Evolutionary conservation across 176 grass and related monocot genomes (phyloP), one percentile per base, ranked within the genome.

Genomic region (Stipa capillata): DNA sequence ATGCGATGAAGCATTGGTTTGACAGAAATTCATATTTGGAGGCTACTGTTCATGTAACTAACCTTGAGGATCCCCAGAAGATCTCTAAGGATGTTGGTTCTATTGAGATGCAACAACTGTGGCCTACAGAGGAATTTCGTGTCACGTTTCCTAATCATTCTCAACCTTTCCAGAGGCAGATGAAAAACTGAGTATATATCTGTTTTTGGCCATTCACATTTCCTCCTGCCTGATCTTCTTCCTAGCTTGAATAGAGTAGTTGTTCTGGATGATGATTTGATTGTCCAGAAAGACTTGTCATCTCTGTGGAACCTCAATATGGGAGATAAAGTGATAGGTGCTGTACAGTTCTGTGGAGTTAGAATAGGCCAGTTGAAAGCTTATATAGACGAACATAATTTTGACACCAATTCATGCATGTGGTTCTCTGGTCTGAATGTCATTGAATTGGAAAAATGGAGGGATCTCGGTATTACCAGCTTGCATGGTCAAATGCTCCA

Each of bases 151-250:
- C 25, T 72, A 63, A 90, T 58, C 62, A 73, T 78, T 71, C 83
- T 79, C 65, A 91, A 39, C 65, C 24, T 69, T 52, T 36, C 12
- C 52, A 66, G 36, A 79, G 42, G 80, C 83, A 70, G 73, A 86
- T 89, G 76, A 91, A 74, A n/a, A 83, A 95, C 90, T 28, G 86
- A 92, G 31, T 99, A 99, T 72, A 68, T 99, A 50, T 95, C 92
- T 42, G 49, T 87, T 65, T 99, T 99, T 60, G 86, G 92, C 33
- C 90, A 87, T 77, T 99, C 96, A 47, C 83, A 95, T 74, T 95
- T 93, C 78, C 75, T 99, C 17, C 77, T 99, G 45, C 81, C 96
- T 23, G 84, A 93, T 21, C 89, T 99, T 85, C 91, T 99, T 88
- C 85, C 90, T 16, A 69, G 73, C 68, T 73, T 95, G 70, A 90